A percentile compares a stretch with the other conserved stretches of the same genome.
Conservation (phyloP, 2,329 filamentous ascomycete species). For the Colletotrichum sublineola region DNA sequence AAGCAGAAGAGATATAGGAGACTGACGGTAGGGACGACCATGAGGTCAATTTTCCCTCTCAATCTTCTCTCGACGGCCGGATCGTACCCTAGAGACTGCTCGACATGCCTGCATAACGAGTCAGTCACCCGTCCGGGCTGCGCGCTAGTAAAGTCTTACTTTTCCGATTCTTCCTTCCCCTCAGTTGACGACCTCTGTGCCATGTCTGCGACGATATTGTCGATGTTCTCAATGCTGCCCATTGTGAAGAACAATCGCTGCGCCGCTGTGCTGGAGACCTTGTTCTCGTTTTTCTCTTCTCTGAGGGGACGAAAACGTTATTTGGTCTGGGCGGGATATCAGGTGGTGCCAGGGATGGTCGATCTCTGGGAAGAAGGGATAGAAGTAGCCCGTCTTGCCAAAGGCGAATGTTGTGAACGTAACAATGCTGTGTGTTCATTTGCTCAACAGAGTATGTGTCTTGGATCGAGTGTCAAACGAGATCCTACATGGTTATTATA, state of each 20-base stretch:
- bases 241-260: constrained; percentile 2
- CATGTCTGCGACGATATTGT: constrained; percentile 27
- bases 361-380: background rate
- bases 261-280: constrained; percentile 5
- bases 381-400: background rate
- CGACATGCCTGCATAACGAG: background rate
- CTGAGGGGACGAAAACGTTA: constrained; percentile 5
- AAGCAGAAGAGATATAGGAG: constrained; percentile 76
- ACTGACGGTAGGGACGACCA: constrained; percentile 72
- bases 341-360: background rate
- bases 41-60: constrained; percentile 71
- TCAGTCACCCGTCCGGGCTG: background rate
- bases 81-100: constrained; percentile 44
- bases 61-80: constrained; percentile 54
- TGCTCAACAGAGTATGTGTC: background rate
- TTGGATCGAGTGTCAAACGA: background rate
- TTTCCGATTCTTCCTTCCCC: constrained; percentile 16
- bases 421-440: background rate
- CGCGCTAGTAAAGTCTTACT: background rate
- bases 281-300: background rate
- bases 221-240: constrained; percentile 27
- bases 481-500: constrained; percentile 21
- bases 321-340: constrained; percentile 8
- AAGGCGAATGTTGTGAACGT: background rate
- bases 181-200: constrained; percentile 8